Conservation (phyloP, 2,329 filamentous ascomycete species). For the Leptographium lundbergii region DNA sequence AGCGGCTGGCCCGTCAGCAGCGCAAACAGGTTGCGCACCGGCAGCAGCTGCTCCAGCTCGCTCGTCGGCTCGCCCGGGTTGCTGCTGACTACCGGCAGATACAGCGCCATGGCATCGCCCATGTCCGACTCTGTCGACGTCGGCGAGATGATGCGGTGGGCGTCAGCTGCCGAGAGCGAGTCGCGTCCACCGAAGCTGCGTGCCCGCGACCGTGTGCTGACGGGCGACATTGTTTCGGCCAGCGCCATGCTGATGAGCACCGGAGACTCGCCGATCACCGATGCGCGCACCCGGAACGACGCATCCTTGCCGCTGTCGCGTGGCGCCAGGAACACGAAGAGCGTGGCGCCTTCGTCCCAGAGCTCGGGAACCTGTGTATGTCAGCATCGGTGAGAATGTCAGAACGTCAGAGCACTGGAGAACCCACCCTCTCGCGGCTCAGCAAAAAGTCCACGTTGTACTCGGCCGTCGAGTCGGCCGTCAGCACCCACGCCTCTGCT, state of each 20-base stretch:
- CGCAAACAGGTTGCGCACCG: slow-evolving; percentile 52
- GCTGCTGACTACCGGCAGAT: slow-evolving; percentile 35
- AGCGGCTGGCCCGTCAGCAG: slow-evolving; percentile 52
- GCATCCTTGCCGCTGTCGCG: slow-evolving; percentile 35
- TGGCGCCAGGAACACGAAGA: slow-evolving; percentile 45
- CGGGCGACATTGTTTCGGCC: slow-evolving; percentile 22
- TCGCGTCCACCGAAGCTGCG: slow-evolving; percentile 35
- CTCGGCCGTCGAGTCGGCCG: slow-evolving; percentile 36
- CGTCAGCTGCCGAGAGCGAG: slow-evolving; percentile 37
- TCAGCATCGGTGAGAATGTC: neutral
- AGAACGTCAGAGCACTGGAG: neutral
- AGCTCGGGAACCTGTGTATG: slow-evolving; percentile 45
- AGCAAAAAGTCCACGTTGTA: slow-evolving; percentile 41
- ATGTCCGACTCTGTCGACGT: slow-evolving; percentile 23
- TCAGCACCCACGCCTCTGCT: slow-evolving; percentile 36
- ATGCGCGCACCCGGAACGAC: slow-evolving; percentile 47
- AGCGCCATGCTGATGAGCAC: slow-evolving; percentile 41
- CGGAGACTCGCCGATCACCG: slow-evolving; percentile 39
- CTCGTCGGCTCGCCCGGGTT: slow-evolving; percentile 14
- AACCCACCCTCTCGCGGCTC: slow-evolving; percentile 40
- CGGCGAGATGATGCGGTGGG: slow-evolving; percentile 24
- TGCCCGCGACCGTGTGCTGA: slow-evolving; percentile 21
- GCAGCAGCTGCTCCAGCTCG: slow-evolving; percentile 43
- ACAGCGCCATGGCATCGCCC: slow-evolving; percentile 32
- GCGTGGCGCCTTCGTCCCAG: slow-evolving; percentile 48